Evolutionary conservation across 176 grass and related monocot species (phyloP).

Genomic region (Pontederia paniculata): DNA sequence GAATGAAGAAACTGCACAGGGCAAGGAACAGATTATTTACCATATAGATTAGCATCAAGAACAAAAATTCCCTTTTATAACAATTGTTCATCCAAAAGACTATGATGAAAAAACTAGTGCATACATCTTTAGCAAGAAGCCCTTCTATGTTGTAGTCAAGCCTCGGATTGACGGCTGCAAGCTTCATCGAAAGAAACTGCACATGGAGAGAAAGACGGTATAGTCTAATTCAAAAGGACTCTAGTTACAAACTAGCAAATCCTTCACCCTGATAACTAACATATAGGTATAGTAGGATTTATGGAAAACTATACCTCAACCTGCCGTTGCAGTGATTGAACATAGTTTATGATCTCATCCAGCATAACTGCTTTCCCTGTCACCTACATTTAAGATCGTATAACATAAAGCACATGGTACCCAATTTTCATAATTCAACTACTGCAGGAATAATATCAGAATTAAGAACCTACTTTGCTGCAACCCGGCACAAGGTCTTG

Average conservation of each 20-base stretch:
- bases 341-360: conserved; percentile 28
- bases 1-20: conserved; percentile 1
- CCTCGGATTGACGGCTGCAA: conserved; percentile 19
- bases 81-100: background rate
- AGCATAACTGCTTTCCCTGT: conserved; percentile 26
- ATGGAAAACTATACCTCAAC: conserved; percentile 11
- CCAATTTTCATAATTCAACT: background rate
- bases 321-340: conserved; percentile 21
- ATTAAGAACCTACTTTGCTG: conserved; percentile 15
- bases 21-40: background rate
- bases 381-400: conserved; percentile 7
- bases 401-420: background rate
- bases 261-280: background rate
- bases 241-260: background rate
- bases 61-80: background rate
- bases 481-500: conserved; percentile 23
- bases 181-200: conserved; percentile 26
- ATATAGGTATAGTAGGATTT: background rate
- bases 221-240: background rate
- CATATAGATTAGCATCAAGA: background rate
- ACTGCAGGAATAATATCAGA: background rate
- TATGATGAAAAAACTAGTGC: background rate
- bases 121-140: conserved; percentile 17
- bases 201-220: background rate
- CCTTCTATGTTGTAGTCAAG: conserved; percentile 13